Percentiles rank a stretch among this genome's conserved stretches.
These are phyloP conservation scores for Porogramme epimiltina DNA, from an alignment of 1,284 basidiomycete species.

Conservation along the genomic window DNA sequence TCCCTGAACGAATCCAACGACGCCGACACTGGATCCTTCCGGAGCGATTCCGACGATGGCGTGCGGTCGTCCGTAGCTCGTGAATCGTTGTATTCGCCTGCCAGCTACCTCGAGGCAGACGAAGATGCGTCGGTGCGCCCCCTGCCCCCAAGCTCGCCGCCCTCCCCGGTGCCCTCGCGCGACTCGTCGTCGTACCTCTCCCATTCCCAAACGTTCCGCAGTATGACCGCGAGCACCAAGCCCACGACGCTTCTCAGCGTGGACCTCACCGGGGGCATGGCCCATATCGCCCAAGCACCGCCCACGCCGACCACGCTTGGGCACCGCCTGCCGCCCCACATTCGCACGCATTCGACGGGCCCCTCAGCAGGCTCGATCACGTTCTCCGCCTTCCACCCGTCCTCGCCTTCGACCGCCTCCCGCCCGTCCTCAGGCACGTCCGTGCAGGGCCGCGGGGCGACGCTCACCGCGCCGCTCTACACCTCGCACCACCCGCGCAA, in stretches of 20 bases:
- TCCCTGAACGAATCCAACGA: constrained; percentile 63
- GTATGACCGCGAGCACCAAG: constrained; percentile 89
- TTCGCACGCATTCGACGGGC: constrained; percentile 57
- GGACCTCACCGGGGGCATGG: constrained; percentile 80
- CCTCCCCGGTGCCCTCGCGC: constrained; percentile 80
- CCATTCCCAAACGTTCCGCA: constrained; percentile 77
- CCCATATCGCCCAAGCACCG: constrained; percentile 88
- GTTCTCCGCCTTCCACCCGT: constrained; percentile 63
- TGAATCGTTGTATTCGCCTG: constrained; percentile 75
- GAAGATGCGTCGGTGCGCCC: constrained; percentile 89
- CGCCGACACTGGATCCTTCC: constrained; percentile 26
- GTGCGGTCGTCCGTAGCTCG: constrained; percentile 57
- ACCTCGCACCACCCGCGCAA: constrained; percentile 91
- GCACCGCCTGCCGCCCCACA: constrained; percentile 55
- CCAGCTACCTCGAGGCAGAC: constrained; percentile 76
- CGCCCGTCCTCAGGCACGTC: constrained; percentile 44
- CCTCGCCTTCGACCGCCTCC: constrained; percentile 47
- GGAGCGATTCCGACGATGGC: constrained; percentile 43
- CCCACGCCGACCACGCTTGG: constrained; percentile 53
- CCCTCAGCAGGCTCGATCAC: constrained; percentile 64
- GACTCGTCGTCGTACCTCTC: constrained; percentile 81
- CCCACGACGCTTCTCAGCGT: constrained; percentile 92
- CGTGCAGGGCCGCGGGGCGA: constrained; percentile 8
- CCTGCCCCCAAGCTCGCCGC: constrained; percentile 81
- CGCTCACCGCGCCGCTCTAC: constrained; percentile 83